These are phyloP conservation scores for Isoetes taiwanensis DNA, from an alignment of 75 land plant species.

Conservation along the genomic window DNA sequence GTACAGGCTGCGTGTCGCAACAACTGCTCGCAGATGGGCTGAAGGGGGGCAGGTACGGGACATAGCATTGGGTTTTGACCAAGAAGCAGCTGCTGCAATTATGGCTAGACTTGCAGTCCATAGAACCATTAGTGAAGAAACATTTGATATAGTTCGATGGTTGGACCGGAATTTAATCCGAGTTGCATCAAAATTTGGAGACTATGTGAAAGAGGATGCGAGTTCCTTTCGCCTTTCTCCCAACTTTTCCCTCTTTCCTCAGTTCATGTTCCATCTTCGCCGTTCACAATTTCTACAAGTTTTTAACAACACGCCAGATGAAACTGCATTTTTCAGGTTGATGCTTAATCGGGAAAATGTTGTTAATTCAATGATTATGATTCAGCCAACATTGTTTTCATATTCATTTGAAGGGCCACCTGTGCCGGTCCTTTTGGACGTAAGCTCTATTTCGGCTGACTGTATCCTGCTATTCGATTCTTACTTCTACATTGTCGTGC, in stretches of 20 bases:
- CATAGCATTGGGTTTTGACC: slow-evolving; percentile 72
- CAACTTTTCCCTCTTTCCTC: slow-evolving; percentile 84
- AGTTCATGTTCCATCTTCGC: slow-evolving; percentile 88
- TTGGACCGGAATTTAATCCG: slow-evolving; percentile 65
- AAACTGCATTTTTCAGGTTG: slow-evolving; percentile 81
- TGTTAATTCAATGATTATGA: slow-evolving; percentile 77
- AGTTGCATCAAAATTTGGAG: slow-evolving; percentile 86
- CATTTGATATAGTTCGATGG: slow-evolving; percentile 84
- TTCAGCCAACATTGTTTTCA: slow-evolving; percentile 87
- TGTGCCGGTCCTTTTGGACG: slow-evolving; percentile 76
- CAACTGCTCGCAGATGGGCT: slow-evolving; percentile 87
- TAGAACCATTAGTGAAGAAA: slow-evolving; percentile 43
- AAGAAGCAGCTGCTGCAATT: slow-evolving; percentile 91
- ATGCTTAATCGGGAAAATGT: slow-evolving; percentile 90
- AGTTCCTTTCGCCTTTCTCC: slow-evolving; percentile 73
- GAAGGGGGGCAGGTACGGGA: slow-evolving; percentile 45
- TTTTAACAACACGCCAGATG: slow-evolving; percentile 84
- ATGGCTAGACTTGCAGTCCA: slow-evolving; percentile 79
- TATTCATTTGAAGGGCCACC: slow-evolving; percentile 98
- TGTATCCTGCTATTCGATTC: slow-evolving; percentile 89
- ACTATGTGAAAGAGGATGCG: slow-evolving; percentile 77
- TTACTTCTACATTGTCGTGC: slow-evolving; percentile 82
- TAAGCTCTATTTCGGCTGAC: slow-evolving; percentile 69
- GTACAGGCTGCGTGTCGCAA: slow-evolving; percentile 58
- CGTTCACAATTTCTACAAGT: slow-evolving; percentile 96